Percentiles rank a stretch among this genome's conserved stretches.
These are phyloP conservation scores for Lupinus albus DNA, from an alignment of 306 rosid genomes.

Conservation along the genomic window DNA sequence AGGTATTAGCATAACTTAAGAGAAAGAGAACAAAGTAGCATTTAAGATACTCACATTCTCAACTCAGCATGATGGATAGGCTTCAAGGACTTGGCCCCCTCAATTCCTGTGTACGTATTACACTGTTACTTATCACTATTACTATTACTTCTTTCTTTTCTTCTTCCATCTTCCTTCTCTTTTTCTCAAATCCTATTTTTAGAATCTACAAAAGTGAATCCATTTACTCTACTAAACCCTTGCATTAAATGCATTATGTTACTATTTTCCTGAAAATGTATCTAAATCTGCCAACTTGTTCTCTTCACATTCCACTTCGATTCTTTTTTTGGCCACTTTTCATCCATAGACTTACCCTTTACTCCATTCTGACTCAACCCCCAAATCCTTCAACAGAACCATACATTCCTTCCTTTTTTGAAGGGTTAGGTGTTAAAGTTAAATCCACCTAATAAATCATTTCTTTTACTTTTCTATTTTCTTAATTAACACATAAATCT, in stretches of 20 bases:
- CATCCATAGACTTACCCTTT: conserved; percentile 38
- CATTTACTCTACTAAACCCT: conserved; percentile 51
- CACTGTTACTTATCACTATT: background rate
- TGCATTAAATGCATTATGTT: conserved; percentile 62
- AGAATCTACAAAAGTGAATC: conserved; percentile 43
- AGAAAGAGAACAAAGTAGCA: conserved; percentile 18
- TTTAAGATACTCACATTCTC: conserved; percentile 45
- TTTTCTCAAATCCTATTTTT: conserved; percentile 41
- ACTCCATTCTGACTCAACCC: conserved; percentile 39
- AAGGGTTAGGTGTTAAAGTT: conserved; percentile 35
- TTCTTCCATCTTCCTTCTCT: conserved; percentile 11
- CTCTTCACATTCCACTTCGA: conserved; percentile 45
- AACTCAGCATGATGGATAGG: conserved; percentile 63
- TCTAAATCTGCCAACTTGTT: conserved; percentile 33
- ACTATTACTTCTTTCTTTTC: conserved; percentile 9
- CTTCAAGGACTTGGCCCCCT: conserved; percentile 94
- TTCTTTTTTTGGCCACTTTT: conserved; percentile 40
- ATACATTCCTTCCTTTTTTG: conserved; percentile 43
- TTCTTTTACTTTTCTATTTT: background rate
- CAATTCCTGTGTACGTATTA: conserved; percentile 69
- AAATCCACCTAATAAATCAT: conserved; percentile 29
- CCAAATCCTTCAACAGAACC: conserved; percentile 37
- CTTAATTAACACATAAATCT: background rate
- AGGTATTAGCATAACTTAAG: background rate
- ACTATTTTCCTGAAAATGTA: conserved; percentile 40